A percentile compares a stretch with the other conserved stretches of the same genome.
phyloP scores from a whole-genome alignment of 352 stramenopile genomes.

The Sclerospora graminicola region DNA sequence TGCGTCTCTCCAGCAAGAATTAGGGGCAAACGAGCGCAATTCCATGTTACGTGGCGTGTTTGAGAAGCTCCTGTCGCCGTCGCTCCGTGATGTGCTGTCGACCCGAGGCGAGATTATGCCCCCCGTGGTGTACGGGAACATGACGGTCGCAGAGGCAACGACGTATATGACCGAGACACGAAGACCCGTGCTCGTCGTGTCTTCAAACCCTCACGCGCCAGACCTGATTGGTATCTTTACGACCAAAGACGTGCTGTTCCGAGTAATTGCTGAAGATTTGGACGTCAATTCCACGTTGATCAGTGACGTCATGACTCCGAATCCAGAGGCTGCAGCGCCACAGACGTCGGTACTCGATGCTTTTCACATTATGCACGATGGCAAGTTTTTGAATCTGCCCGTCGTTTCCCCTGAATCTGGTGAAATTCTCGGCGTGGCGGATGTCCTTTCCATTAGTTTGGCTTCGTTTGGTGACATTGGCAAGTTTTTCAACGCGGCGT shows the following conservation, averaged over 20 bases:
- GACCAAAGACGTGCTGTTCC: conserved; percentile 94
- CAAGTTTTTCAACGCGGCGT: conserved; percentile 69
- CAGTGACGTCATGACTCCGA: conserved; percentile 90
- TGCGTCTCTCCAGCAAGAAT: conserved; percentile 68
- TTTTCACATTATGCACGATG: conserved; percentile 97
- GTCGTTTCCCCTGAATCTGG: conserved; percentile 79
- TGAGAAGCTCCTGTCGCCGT: conserved; percentile 83
- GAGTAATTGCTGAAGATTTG: conserved; percentile 89
- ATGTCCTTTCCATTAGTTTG: conserved; percentile 71
- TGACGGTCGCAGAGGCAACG: conserved; percentile 63
- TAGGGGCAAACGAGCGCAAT: conserved; percentile 48
- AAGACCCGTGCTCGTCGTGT: conserved; percentile 71
- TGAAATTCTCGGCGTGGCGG: conserved; percentile 69
- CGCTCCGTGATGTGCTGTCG: conserved; percentile 64
- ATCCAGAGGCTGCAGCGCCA: conserved; percentile 89
- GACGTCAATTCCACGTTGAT: conserved; percentile 85
- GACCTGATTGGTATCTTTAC: conserved; percentile 95
- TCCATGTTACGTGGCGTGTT: conserved; percentile 64
- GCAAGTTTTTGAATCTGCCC: conserved; percentile 95
- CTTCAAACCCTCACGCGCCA: conserved; percentile 30
- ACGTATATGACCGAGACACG: conserved; percentile 68
- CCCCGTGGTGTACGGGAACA: conserved; percentile 59
- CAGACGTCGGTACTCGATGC: conserved; percentile 94
- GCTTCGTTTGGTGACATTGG: conserved; percentile 73
- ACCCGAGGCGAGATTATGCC: conserved; percentile 51